phyloP scores from a whole-genome alignment of 1,284 basidiomycete genomes.

The Irpex sp. region DNA sequence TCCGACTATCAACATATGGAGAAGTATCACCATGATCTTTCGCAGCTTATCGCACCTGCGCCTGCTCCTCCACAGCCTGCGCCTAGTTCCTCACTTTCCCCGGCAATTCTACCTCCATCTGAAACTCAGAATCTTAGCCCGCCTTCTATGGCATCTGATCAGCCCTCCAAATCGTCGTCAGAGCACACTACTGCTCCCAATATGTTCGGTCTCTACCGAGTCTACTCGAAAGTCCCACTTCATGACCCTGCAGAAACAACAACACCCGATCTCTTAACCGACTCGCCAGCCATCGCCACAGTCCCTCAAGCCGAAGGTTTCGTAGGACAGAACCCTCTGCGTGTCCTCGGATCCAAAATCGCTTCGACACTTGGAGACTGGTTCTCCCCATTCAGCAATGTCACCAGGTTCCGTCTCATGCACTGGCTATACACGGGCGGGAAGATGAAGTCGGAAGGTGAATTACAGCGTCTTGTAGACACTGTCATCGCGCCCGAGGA shows the following conservation, averaged over 20 bases:
- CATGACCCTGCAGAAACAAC: background rate
- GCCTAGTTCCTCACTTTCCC: background rate
- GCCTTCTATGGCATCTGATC: background rate
- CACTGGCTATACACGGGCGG: slow-evolving; percentile 27
- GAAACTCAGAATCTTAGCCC: background rate
- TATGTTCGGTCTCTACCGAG: background rate
- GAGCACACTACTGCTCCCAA: background rate
- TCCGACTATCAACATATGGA: background rate
- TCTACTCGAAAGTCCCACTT: background rate
- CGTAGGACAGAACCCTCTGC: background rate
- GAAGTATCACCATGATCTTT: background rate
- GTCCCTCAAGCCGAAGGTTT: background rate
- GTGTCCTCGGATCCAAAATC: background rate
- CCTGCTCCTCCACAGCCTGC: too few species aligned
- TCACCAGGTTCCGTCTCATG: slow-evolving; percentile 23
- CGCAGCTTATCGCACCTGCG: background rate
- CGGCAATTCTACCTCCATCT: background rate
- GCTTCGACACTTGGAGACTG: background rate
- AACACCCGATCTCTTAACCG: background rate
- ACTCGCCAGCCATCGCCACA: background rate
- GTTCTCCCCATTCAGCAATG: slow-evolving; percentile 27
- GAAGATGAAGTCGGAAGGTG: slow-evolving; percentile 21
- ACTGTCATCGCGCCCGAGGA: slow-evolving; percentile 24
- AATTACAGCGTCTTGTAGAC: slow-evolving; percentile 26
- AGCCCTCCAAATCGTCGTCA: background rate